Conservation (phyloP, 345 rosid genomes). For the Turritis glabra region DNA sequence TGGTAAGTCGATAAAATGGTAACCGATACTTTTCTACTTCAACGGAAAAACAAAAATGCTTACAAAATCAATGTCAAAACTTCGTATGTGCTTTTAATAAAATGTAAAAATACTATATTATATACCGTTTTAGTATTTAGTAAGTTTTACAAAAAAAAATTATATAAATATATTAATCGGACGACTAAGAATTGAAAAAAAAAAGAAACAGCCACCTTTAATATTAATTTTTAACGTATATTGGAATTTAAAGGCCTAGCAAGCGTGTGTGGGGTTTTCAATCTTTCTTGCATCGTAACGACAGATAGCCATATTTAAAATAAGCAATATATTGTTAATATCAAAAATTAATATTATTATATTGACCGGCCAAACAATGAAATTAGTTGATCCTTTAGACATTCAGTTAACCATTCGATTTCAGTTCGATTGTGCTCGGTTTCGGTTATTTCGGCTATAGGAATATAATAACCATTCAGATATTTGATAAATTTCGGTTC, state of each 20-base stretch:
- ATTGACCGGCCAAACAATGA: neutral
- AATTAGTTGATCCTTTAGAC: no score
- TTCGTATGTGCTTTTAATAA: neutral
- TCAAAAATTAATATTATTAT: neutral
- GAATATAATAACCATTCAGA: no score
- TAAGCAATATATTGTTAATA: neutral
- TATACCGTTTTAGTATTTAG: neutral
- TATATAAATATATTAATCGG: neutral
- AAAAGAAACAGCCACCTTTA: no score
- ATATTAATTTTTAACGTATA: constrained; percentile 7
- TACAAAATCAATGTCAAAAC: neutral
- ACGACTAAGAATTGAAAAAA: neutral
- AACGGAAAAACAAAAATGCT: constrained; percentile 7
- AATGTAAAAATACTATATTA: neutral
- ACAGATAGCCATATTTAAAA: neutral
- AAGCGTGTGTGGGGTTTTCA: constrained; percentile 11
- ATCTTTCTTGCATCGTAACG: constrained; percentile 14
- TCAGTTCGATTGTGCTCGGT: no score
- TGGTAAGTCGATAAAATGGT: constrained; percentile 2
- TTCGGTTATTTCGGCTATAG: no score
- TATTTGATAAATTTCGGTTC: no score
- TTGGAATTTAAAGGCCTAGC: neutral
- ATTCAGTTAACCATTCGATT: no score
- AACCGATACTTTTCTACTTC: constrained; percentile 11
- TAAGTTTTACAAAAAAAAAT: neutral